A percentile compares a stretch with the other conserved stretches of the same genome.
Evolutionary conservation across 495 filamentous ascomycete genomes (phyloP).

Genomic region (Podospora conica): DNA sequence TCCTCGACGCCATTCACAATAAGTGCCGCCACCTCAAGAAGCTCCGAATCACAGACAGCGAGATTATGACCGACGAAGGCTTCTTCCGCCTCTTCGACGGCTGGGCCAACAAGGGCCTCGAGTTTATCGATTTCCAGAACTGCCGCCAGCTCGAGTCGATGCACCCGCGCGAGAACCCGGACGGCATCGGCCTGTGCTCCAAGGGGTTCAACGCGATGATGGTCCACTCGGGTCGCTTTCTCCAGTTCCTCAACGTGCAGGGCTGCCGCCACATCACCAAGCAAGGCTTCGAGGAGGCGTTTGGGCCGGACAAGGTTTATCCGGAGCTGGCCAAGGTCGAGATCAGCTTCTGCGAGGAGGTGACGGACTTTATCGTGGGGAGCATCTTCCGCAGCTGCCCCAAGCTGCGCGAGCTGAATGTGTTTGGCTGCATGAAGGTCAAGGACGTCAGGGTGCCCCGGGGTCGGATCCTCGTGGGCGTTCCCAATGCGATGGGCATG

Average conservation of each 20-base stretch:
- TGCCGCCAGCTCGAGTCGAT: conserved; percentile 67
- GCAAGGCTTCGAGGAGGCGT: conserved; percentile 63
- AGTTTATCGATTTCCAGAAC: conserved; percentile 63
- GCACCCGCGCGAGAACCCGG: conserved; percentile 46
- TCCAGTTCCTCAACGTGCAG: conserved; percentile 62
- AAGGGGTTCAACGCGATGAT: conserved; percentile 72
- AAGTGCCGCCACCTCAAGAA: conserved; percentile 64
- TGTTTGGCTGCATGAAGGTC: conserved; percentile 81
- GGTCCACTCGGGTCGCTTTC: conserved; percentile 63
- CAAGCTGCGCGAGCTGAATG: conserved; percentile 61
- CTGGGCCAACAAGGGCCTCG: conserved; percentile 67
- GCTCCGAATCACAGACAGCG: conserved; percentile 69
- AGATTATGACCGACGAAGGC: conserved; percentile 64
- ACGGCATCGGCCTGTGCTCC: conserved; percentile 63
- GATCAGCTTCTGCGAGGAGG: conserved; percentile 66
- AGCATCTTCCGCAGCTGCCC: conserved; percentile 73
- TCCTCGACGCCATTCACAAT: conserved; percentile 60
- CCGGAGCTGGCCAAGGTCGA: conserved; percentile 63
- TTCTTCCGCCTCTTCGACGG: conserved; percentile 62
- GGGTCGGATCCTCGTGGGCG: conserved; percentile 71
- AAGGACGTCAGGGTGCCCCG: conserved; percentile 61
- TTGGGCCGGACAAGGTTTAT: conserved; percentile 54
- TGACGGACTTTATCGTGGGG: conserved; percentile 68
- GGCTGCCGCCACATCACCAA: conserved; percentile 72
- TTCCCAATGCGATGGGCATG: conserved; percentile 59